phyloP scores from a whole-genome alignment of 805 yeast species.

The Lipomyces yamanashiensis region DNA sequence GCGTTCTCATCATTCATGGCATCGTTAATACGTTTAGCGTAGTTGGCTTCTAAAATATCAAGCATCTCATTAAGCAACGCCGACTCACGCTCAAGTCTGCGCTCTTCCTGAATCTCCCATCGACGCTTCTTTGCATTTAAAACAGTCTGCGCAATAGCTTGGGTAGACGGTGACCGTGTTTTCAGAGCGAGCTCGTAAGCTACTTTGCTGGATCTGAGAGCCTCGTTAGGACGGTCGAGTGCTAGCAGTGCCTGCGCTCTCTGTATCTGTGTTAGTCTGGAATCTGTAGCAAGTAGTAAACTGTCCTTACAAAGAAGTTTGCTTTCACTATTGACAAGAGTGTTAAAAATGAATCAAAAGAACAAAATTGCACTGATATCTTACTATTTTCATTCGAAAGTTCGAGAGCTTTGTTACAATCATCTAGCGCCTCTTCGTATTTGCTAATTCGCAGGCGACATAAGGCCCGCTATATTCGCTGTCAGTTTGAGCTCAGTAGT shows the following conservation, averaged over 20 bases:
- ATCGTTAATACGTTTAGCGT: slow-evolving; percentile 17
- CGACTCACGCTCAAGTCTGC: slow-evolving; percentile 34
- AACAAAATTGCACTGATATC: neutral
- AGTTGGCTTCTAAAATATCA: slow-evolving; percentile 34
- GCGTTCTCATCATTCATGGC: slow-evolving; percentile 21
- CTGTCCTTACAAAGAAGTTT: slow-evolving; percentile 34
- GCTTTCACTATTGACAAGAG: slow-evolving; percentile 38
- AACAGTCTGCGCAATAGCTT: slow-evolving; percentile 38
- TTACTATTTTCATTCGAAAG: slow-evolving; percentile 37
- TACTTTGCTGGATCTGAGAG: slow-evolving; percentile 38
- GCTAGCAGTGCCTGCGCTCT: slow-evolving; percentile 41
- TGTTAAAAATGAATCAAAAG: neutral
- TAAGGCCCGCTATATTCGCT: slow-evolving; percentile 38
- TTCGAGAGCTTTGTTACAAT: slow-evolving; percentile 41
- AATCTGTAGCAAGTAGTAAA: neutral
- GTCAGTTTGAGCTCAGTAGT: neutral
- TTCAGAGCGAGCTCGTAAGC: slow-evolving; percentile 43
- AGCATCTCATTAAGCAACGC: slow-evolving; percentile 40
- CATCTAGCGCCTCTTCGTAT: slow-evolving; percentile 40
- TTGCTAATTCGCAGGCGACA: slow-evolving; percentile 37
- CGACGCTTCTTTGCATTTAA: slow-evolving; percentile 38
- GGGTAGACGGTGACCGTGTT: slow-evolving; percentile 41
- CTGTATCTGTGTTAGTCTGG: slow-evolving; percentile 9
- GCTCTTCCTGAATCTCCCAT: slow-evolving; percentile 41
- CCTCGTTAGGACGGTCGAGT: slow-evolving; percentile 41